These are phyloP conservation scores for Xylariaceae sp. DNA, from an alignment of 2,329 filamentous ascomycete genomes.

Conservation along the genomic window DNA sequence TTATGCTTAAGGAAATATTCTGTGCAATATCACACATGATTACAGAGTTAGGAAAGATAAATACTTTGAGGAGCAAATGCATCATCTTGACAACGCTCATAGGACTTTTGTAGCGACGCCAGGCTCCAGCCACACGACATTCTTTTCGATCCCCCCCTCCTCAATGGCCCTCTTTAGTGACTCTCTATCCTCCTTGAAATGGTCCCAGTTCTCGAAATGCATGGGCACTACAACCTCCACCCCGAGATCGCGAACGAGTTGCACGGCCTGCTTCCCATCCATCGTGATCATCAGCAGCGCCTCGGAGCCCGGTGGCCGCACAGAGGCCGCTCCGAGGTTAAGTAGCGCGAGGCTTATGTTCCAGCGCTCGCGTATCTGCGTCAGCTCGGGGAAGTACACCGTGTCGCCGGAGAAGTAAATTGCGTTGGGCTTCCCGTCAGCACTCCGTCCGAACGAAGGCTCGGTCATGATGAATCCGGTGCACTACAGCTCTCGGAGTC, in stretches of 20 bases:
- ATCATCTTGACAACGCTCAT: too few species aligned
- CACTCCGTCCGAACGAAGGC: conserved; percentile 43
- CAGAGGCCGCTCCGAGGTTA: conserved; percentile 48
- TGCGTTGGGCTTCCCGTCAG: conserved; percentile 49
- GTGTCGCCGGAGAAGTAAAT: conserved; percentile 58
- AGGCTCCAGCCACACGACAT: conserved; percentile 44
- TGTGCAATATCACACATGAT: too few species aligned
- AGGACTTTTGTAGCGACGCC: conserved; percentile 27
- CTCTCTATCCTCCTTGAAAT: conserved; percentile 47
- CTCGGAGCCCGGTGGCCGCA: conserved; percentile 18
- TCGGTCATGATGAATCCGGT: conserved; percentile 51
- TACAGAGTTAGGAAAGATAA: too few species aligned
- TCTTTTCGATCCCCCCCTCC: conserved; percentile 42
- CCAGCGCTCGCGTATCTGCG: conserved; percentile 42
- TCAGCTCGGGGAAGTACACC: conserved; percentile 50
- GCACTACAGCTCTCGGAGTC: too few species aligned
- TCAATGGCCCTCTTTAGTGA: conserved; percentile 42
- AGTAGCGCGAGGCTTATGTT: conserved; percentile 48
- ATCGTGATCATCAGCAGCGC: conserved; percentile 49
- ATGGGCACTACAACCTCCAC: conserved; percentile 52
- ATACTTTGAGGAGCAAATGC: too few species aligned
- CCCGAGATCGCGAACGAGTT: conserved; percentile 46
- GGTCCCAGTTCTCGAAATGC: conserved; percentile 54
- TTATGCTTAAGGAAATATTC: too few species aligned
- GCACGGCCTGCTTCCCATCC: conserved; percentile 49